Conservation (phyloP, 768 basidiomycete genomes). For the Podaxis mareebaensis region DNA sequence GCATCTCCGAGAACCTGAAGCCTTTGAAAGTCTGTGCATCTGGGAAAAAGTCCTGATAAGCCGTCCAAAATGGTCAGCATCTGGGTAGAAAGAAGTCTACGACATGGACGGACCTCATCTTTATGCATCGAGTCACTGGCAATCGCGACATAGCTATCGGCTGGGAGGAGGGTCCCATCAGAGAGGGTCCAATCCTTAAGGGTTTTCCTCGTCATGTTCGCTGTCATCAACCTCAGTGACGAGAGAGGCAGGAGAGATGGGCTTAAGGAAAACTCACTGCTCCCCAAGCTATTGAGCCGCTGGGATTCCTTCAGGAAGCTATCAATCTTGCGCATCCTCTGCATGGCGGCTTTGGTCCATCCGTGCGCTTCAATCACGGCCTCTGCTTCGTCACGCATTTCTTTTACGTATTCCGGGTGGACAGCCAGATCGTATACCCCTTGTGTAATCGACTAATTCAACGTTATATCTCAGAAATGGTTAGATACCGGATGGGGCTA, state of each 20-base stretch:
- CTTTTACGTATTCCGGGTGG: conserved; percentile 31
- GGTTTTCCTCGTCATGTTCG: conserved; percentile 27
- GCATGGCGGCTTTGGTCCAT: conserved; percentile 35
- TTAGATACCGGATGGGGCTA: neutral
- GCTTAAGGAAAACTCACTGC: neutral
- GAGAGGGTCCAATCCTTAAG: conserved; percentile 39
- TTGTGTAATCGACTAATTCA: conserved; percentile 39
- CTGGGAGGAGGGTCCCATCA: conserved; percentile 39
- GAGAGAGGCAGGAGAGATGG: neutral
- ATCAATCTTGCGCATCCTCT: conserved; percentile 43
- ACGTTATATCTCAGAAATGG: conserved; percentile 19
- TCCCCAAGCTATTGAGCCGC: conserved; percentile 12
- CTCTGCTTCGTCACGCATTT: conserved; percentile 45
- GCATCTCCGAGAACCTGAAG: conserved; percentile 35
- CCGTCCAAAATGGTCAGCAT: neutral
- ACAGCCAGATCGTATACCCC: conserved; percentile 37
- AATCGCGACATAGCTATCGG: conserved; percentile 30
- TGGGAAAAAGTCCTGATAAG: neutral
- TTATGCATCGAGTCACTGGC: conserved; percentile 27
- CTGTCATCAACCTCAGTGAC: neutral
- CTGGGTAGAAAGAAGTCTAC: too few species aligned
- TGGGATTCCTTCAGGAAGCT: conserved; percentile 46
- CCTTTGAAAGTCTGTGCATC: conserved; percentile 37
- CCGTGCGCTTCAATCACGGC: conserved; percentile 30
- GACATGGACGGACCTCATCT: conserved; percentile 12